Base-by-base conservation (phyloP, 2,329 filamentous ascomycete genomes). In the Rutstroemia sydowiana region DNA sequence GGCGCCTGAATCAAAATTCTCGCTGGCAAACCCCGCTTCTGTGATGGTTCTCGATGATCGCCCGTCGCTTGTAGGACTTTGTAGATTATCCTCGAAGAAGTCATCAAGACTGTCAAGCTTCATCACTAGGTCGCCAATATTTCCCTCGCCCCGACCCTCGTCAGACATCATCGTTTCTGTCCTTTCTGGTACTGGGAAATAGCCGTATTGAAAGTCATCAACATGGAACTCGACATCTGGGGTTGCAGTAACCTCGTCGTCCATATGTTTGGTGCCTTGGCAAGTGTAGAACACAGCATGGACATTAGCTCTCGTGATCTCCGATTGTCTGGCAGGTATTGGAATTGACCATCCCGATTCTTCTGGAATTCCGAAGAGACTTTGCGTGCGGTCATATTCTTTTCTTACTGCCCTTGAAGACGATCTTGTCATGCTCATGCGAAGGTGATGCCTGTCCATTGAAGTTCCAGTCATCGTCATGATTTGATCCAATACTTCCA, bases 261-360 rank as follows among this genome's bases (percentile, higher is more conserved):
- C 64, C 57, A 84, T 77, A 21, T 72, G 72, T 48, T 79, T 76
- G 3, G 79, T 75, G 56, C 81, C 85, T 48, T 88, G 86, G 64
- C 91, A 96, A 58, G 91, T 95, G 69, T 95, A 95, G 69, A 96
- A 97, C 0, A 93, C 91, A 0, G 91, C 89, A 66, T 97, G 92
- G 2, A 98, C 93, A 62, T 98, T 98, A 53, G 85, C 81, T 52
- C 93, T 80, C 3, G 93, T 97, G 31, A 84, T 81, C 49, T 86
- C 84, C 0, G 91, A 93, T 71, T 95, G 92, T 51, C 87, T 85
- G 0, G 92, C 92, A 14, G 93, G 93, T 66, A 95, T 82, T 0
- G 93, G 92, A 41, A 98, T 89, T 0, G 93, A 93, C 93, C 93
- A 98, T 2, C 93, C 93, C 14, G 88, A 93, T 20, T 90, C 85